phyloP scores from a whole-genome alignment of 805 yeast genomes.

The Ogataea siamensis region DNA sequence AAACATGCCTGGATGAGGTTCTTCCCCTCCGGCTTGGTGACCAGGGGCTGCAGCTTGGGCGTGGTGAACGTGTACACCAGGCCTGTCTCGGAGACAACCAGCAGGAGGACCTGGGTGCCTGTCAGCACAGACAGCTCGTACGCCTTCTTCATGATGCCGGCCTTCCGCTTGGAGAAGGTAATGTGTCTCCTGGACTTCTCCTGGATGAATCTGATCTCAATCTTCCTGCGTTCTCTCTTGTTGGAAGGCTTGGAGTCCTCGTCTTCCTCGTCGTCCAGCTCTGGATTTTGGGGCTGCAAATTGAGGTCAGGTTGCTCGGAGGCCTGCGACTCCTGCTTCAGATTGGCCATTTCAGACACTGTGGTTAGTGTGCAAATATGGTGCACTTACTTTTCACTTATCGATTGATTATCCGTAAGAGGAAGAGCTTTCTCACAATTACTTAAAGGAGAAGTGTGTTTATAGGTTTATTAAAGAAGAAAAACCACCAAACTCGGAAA shows the following conservation, averaged over 20 bases:
- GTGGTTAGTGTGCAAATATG: slow-evolving; percentile 7
- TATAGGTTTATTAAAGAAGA: slow-evolving; percentile 15
- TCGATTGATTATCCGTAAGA: slow-evolving; percentile 17
- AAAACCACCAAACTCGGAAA: slow-evolving; percentile 24
- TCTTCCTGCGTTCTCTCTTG: slow-evolving; percentile 72
- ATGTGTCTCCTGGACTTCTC: slow-evolving; percentile 98
- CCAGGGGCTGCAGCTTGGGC: slow-evolving; percentile 97
- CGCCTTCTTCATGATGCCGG: slow-evolving; percentile 99
- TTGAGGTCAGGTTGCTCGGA: slow-evolving; percentile 23
- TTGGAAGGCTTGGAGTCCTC: slow-evolving; percentile 47
- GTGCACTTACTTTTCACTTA: slow-evolving; percentile 18
- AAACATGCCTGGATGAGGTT: slow-evolving; percentile 94
- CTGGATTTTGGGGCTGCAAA: slow-evolving; percentile 28
- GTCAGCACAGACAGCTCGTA: slow-evolving; percentile 94
- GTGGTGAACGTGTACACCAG: slow-evolving; percentile 97
- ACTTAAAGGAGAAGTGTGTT: slow-evolving; percentile 20
- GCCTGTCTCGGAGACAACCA: slow-evolving; percentile 98
- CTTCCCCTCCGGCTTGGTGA: slow-evolving; percentile 96
- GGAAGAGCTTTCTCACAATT: slow-evolving; percentile 16
- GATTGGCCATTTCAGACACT: slow-evolving; percentile 28
- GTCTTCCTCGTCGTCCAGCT: slow-evolving; percentile 52
- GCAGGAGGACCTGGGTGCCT: slow-evolving; percentile 91
- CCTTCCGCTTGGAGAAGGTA: slow-evolving; percentile 96
- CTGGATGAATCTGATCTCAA: slow-evolving; percentile 95
- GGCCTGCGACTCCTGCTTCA: slow-evolving; percentile 25